These are phyloP conservation scores for Microcera coccophila DNA, from an alignment of 2,329 filamentous ascomycete species.

Conservation along the genomic window DNA sequence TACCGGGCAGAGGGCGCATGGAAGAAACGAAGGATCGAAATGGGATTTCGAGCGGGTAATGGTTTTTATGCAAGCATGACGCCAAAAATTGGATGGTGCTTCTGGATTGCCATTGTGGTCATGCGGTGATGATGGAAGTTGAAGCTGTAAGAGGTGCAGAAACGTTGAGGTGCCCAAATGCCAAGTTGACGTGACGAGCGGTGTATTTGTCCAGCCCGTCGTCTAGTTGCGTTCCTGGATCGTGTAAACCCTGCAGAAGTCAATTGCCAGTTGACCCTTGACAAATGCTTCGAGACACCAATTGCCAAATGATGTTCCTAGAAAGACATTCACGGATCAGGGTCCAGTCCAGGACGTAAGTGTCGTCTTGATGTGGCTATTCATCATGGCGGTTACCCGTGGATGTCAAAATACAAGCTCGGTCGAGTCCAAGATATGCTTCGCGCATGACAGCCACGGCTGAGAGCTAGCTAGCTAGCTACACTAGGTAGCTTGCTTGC, in stretches of 20 bases:
- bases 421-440: too few relatives aligned
- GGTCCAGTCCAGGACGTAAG: conserved; percentile 9
- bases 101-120: conserved; percentile 1
- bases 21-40: conserved; percentile 24
- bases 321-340: background rate
- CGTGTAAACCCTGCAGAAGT: background rate
- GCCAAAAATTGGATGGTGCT: conserved; percentile 10
- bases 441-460: too few relatives aligned
- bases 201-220: background rate
- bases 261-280: background rate
- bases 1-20: conserved; percentile 55
- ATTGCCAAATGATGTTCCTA: background rate
- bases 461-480: too few relatives aligned
- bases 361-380: conserved; percentile 18
- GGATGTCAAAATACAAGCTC: too few relatives aligned
- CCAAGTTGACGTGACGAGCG: too few relatives aligned
- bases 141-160: background rate
- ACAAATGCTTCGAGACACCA: background rate
- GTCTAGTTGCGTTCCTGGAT: background rate
- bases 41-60: conserved; percentile 5
- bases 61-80: conserved; percentile 14
- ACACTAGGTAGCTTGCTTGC: too few relatives aligned
- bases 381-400: too few relatives aligned
- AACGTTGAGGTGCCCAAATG: too few relatives aligned
- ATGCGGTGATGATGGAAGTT: too few relatives aligned